These are phyloP conservation scores for Bisporella sp. DNA, from an alignment of 2,329 filamentous ascomycete genomes.

Conservation along the genomic window DNA sequence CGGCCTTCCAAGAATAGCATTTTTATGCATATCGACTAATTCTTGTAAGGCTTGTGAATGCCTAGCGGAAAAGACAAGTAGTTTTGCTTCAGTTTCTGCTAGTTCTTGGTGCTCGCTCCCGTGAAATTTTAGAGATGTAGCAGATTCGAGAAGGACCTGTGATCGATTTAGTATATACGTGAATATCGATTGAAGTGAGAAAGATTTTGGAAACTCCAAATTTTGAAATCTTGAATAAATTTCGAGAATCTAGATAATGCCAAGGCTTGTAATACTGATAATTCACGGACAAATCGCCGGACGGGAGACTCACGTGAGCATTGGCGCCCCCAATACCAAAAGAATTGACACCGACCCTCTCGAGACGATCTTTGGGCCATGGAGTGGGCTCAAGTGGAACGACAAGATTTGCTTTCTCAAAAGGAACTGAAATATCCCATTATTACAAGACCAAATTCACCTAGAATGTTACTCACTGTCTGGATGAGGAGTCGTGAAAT, in stretches of 20 bases:
- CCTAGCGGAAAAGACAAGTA: background rate
- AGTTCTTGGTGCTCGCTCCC: no score
- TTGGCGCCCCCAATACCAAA: slow-evolving; percentile 20
- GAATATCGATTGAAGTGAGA: no score
- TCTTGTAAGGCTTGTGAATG: background rate
- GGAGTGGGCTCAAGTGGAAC: slow-evolving; percentile 12
- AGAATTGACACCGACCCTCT: slow-evolving; percentile 15
- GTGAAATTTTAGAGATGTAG: no score
- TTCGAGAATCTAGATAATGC: background rate
- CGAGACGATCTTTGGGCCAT: slow-evolving; percentile 6
- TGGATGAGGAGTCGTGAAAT: slow-evolving; percentile 9
- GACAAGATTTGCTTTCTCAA: slow-evolving; percentile 26
- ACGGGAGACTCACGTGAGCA: slow-evolving; percentile 12
- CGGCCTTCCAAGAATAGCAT: background rate
- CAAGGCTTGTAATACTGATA: background rate
- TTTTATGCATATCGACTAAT: background rate
- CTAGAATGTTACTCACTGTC: slow-evolving; percentile 12
- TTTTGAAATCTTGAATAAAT: background rate
- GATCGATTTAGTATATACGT: no score
- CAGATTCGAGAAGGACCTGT: no score
- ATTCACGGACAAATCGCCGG: background rate
- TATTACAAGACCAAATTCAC: no score
- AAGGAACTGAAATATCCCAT: no score
- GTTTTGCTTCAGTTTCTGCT: background rate
- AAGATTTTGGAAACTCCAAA: no score